phyloP scores from a whole-genome alignment of 345 rosid species.

The Eucalyptus camaldulensis region DNA sequence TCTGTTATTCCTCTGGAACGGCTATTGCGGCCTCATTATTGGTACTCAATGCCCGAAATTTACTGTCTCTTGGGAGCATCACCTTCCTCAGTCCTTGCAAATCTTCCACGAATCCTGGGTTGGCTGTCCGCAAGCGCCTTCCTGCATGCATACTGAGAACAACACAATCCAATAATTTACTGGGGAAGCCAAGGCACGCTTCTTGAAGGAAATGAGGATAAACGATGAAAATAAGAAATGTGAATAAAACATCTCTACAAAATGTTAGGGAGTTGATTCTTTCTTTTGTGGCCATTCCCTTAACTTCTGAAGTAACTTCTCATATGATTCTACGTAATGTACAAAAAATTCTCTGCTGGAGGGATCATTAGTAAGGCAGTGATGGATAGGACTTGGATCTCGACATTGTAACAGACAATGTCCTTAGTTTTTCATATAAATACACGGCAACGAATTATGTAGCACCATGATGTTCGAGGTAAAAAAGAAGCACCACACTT shows the following conservation, averaged over 20 bases:
- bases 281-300: not conserved
- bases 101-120: constrained; percentile 96
- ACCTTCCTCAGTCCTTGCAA: constrained; percentile 76
- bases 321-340: not conserved
- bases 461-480: not conserved
- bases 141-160: constrained; percentile 93
- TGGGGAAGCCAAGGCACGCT: not conserved
- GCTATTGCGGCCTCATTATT: not conserved
- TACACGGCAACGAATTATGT: not conserved
- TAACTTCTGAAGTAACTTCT: not conserved
- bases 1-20: not conserved
- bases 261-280: not conserved
- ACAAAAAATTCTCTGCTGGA: not conserved
- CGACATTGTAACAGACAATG: not conserved
- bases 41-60: not conserved
- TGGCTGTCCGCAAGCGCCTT: constrained; percentile 98
- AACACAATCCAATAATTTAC: not conserved
- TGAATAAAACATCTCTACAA: not conserved
- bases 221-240: not conserved
- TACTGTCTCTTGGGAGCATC: constrained; percentile 32
- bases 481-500: not conserved
- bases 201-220: not conserved
- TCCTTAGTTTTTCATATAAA: not conserved
- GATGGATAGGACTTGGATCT: not conserved
- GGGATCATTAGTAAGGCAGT: not conserved